phyloP scores from a whole-genome alignment of 805 yeast genomes.

The Crinitomyces ghanaensis region DNA sequence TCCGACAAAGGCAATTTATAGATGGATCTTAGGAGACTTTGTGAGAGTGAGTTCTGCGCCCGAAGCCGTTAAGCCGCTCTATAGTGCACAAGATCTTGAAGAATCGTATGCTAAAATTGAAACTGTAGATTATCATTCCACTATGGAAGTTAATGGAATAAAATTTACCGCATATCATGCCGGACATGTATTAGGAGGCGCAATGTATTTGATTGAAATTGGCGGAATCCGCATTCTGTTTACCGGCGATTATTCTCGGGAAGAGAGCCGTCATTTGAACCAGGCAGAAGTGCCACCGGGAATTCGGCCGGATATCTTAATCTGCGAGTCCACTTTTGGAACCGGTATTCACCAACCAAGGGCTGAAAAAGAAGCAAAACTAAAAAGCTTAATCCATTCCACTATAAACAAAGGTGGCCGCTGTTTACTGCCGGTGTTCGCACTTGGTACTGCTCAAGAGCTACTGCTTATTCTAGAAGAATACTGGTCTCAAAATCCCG shows the following conservation, averaged over 20 bases:
- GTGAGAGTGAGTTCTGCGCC: conserved; percentile 66
- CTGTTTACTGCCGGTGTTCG: conserved; percentile 86
- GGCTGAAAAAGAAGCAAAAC: conserved; percentile 66
- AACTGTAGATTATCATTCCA: conserved; percentile 90
- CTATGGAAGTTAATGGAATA: conserved; percentile 87
- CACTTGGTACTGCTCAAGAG: conserved; percentile 95
- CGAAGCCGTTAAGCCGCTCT: conserved; percentile 34
- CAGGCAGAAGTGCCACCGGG: conserved; percentile 92
- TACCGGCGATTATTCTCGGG: conserved; percentile 96
- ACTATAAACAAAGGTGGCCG: conserved; percentile 84
- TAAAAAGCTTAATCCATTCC: conserved; percentile 73
- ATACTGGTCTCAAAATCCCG: conserved; percentile 80
- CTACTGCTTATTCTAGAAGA: conserved; percentile 81
- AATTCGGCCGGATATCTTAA: conserved; percentile 71
- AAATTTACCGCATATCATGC: conserved; percentile 97
- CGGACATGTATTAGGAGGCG: conserved; percentile 99
- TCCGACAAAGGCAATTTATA: conserved; percentile 94
- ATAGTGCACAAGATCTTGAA: conserved; percentile 82
- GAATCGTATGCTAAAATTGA: conserved; percentile 84
- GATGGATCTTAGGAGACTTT: conserved; percentile 91
- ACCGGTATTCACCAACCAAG: conserved; percentile 95
- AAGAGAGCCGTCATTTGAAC: conserved; percentile 88
- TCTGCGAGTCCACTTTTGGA: conserved; percentile 94
- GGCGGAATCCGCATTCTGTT: conserved; percentile 82
- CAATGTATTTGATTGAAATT: conserved; percentile 91